Evolutionary conservation across 352 stramenopile species (phyloP), one percentile per base, ranked within the genome.

Genomic region (Phytopythium cucurbitacearum): DNA sequence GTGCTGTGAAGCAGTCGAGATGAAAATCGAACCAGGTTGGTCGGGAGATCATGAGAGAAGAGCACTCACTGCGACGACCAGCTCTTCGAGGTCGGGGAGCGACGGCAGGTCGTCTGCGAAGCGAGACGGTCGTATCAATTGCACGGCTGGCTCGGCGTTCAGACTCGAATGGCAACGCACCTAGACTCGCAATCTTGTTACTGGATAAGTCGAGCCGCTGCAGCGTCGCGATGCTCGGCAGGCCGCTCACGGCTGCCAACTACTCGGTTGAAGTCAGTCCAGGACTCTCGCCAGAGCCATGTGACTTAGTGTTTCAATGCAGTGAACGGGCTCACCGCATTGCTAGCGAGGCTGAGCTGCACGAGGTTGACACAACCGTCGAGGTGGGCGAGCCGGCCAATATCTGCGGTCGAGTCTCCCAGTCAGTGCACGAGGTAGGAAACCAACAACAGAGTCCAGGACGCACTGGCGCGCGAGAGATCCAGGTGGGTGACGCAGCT

Each of bases 401-500:
- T 65, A 4, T 46, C 67, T 67, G 21, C 37, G 0, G 10, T 43
- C 16, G 3, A 8, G 7, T 15, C 21, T 5, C 21, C 0, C 33
- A 56, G 35, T 34, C 21, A 49, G 5, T 16, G 2, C 5, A 9
- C 21, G 5, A 21, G 5, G 7, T 12, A 13, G 4, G 9, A 28
- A 12, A 34, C n/a, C 36, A 15, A 7, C 1, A 37, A 11, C 21
- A 45, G 44, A 28, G n/a, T 13, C 7, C 7, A 7, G 1, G 10
- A 46, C 37, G 10, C 32, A 76, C 64, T 62, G 21, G 70, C 69
- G n/a, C 33, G 35, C 0, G 78, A 84, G 42, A 89, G 72, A 44
- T 91, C 76, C 39, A 91, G 57, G 40, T 82, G 57, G 45, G 78
- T 76, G 53, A 91, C 64, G 57, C 82, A 87, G 38, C 53, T 67